Base-by-base conservation (phyloP, 768 basidiomycete species). In the Solioccasus polychromus region DNA sequence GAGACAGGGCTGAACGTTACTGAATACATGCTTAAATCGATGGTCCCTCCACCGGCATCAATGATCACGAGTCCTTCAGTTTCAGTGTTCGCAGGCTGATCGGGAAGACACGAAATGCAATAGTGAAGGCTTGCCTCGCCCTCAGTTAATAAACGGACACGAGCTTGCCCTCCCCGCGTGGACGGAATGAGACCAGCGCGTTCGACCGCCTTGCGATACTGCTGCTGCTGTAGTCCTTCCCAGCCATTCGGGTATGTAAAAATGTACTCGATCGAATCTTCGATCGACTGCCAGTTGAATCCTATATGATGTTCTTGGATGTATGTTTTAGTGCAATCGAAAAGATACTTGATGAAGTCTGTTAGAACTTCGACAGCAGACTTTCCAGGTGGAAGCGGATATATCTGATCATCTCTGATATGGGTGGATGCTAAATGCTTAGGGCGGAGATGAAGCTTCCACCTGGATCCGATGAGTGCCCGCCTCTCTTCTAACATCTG, bases 21-120 rank as follows among this genome's bases (percentile, higher is more conserved):
- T 4, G 43, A 61, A 60, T 55, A 71, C 44, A 60, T 67, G 50
- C 72, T 76, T 9, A 68, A 22, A 43, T 70, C 69, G 14, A 68
- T 48, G 5, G 65, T 71, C 3, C 62, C 30, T 5, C 30, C 30
- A 12, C 30, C 30, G 11, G 30, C 30, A 31, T 31, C 11, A 12
- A 31, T 31, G 24, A 78, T 54, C 5, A 76, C 62, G 6, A 76
- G 50, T 2, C 66, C 66, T 14, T 60, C 41, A 2, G n/a, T n/a
- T n/a, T n/a, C n/a, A 5, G 6, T 22, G 10, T 20, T 22, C 22
- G 49, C 32, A 1, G 24, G 17, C 8, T n/a, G n/a, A n/a, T 14
- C 15, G 22, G 29, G 23, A n/a, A 73, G 70, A 36, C 65, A 73
- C 28, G 67, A 53, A 18, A 79, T 63, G 35, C 77, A 79, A 46